Evolutionary conservation across 805 yeast species (phyloP).

Genomic region (Cyberlindnera mrakii): DNA sequence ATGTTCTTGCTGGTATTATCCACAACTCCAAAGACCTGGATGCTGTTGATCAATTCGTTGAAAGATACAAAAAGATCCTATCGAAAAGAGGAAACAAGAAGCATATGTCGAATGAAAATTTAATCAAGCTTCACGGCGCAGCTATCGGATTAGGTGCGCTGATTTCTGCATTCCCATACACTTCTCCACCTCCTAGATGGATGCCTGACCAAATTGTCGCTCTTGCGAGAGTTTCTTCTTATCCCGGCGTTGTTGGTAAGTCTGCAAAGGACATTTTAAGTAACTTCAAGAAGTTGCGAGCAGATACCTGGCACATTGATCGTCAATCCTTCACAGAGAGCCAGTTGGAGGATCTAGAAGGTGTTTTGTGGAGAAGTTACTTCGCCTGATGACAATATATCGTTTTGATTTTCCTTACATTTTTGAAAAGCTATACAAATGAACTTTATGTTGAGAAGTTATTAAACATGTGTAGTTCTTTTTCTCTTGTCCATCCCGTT

Average conservation of each 20-base stretch:
- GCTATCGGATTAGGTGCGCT: conserved; percentile 85
- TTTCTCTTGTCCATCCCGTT: conserved; percentile 31
- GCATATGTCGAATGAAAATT: conserved; percentile 35
- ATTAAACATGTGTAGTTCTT: conserved; percentile 19
- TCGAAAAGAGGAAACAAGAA: conserved; percentile 24
- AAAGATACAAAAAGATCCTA: conserved; percentile 20
- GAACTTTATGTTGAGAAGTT: neutral
- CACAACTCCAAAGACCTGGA: conserved; percentile 40
- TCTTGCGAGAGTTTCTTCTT: conserved; percentile 65
- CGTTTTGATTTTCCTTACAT: neutral
- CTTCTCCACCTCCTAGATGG: conserved; percentile 90
- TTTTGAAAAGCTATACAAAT: neutral
- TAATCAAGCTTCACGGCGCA: conserved; percentile 67
- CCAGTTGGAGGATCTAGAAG: conserved; percentile 87
- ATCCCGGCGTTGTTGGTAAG: conserved; percentile 74
- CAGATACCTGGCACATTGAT: conserved; percentile 95
- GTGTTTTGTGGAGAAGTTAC: conserved; percentile 89
- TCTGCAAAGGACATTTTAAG: conserved; percentile 79
- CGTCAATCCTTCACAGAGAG: conserved; percentile 64
- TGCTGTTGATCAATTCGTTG: conserved; percentile 37
- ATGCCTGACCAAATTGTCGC: conserved; percentile 66
- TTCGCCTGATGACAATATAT: conserved; percentile 45
- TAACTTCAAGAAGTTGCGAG: conserved; percentile 83
- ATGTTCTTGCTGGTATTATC: conserved; percentile 73
- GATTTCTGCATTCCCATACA: conserved; percentile 83